Evolutionary conservation across 306 rosid genomes (phyloP).

Genomic region (Prinsepia uniflora): DNA sequence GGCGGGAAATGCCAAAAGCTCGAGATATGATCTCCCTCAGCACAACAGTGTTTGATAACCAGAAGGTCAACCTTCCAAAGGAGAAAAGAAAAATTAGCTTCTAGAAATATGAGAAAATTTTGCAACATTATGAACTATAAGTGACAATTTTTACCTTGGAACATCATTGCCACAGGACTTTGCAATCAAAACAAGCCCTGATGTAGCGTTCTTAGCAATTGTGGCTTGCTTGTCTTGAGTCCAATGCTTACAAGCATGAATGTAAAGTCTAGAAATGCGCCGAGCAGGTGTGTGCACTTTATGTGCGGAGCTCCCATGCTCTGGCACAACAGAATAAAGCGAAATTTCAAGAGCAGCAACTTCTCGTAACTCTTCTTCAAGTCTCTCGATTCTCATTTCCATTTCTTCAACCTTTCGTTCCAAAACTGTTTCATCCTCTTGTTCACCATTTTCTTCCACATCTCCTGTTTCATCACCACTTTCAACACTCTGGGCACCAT

Average conservation of each 20-base stretch:
- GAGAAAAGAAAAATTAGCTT: constrained; percentile 22
- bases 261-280: constrained; percentile 85
- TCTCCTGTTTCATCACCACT: constrained; percentile 38
- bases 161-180: constrained; percentile 96
- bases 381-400: constrained; percentile 73
- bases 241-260: constrained; percentile 88
- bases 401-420: constrained; percentile 62
- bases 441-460: constrained; percentile 48
- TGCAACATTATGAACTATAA: constrained; percentile 2
- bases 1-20: constrained; percentile 65
- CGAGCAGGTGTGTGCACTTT: constrained; percentile 98
- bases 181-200: constrained; percentile 85
- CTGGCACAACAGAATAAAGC: constrained; percentile 83
- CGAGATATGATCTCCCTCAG: constrained; percentile 74
- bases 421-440: constrained; percentile 31
- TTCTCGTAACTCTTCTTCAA: constrained; percentile 94
- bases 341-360: constrained; percentile 98
- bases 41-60: constrained; percentile 82
- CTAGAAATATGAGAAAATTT: constrained; percentile 9
- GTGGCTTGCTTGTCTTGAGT: constrained; percentile 59
- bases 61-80: constrained; percentile 73
- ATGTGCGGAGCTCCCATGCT: constrained; percentile 96
- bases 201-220: constrained; percentile 68
- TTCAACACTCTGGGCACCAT: constrained; percentile 39
- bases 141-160: constrained; percentile 56